A percentile compares a stretch with the other conserved stretches of the same genome.
These are phyloP conservation scores for Saccharomycopsis fibuligera DNA, from an alignment of 805 yeast species.

Conservation along the genomic window DNA sequence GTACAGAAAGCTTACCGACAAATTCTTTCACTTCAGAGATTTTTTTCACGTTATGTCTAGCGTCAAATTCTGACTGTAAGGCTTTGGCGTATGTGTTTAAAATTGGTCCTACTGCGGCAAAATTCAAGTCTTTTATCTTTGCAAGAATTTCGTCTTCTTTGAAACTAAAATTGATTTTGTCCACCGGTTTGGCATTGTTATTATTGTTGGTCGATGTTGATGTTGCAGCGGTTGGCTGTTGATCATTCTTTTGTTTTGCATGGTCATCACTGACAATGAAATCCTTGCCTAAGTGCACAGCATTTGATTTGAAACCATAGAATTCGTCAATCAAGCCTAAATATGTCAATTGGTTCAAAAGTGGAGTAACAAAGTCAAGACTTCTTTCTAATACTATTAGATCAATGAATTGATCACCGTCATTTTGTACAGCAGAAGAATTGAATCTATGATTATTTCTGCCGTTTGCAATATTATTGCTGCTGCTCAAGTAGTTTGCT, in stretches of 20 bases:
- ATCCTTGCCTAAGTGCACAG: conserved; percentile 25
- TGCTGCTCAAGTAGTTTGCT: conserved; percentile 4
- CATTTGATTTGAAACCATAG: conserved; percentile 43
- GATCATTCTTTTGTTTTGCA: no score
- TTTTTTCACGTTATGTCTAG: conserved; percentile 48
- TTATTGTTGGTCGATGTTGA: background rate
- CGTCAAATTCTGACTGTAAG: conserved; percentile 63
- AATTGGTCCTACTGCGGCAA: conserved; percentile 70
- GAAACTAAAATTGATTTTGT: conserved; percentile 11
- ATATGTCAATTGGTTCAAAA: conserved; percentile 74
- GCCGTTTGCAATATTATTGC: background rate
- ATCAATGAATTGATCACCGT: conserved; percentile 46
- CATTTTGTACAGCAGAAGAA: conserved; percentile 33
- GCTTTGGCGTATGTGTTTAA: conserved; percentile 65
- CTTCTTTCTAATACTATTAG: conserved; percentile 74
- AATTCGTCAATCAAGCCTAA: conserved; percentile 76
- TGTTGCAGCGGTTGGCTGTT: no score
- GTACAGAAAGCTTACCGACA: conserved; percentile 59
- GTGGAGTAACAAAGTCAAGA: conserved; percentile 63
- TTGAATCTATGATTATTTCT: conserved; percentile 22
- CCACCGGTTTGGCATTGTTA: background rate
- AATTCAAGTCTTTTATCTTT: conserved; percentile 58
- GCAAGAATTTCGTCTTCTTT: conserved; percentile 42
- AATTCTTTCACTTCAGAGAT: conserved; percentile 62
- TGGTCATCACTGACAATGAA: conserved; percentile 3